phyloP scores from a whole-genome alignment of 2,329 filamentous ascomycete genomes.

The Lithohypha guttulata region DNA sequence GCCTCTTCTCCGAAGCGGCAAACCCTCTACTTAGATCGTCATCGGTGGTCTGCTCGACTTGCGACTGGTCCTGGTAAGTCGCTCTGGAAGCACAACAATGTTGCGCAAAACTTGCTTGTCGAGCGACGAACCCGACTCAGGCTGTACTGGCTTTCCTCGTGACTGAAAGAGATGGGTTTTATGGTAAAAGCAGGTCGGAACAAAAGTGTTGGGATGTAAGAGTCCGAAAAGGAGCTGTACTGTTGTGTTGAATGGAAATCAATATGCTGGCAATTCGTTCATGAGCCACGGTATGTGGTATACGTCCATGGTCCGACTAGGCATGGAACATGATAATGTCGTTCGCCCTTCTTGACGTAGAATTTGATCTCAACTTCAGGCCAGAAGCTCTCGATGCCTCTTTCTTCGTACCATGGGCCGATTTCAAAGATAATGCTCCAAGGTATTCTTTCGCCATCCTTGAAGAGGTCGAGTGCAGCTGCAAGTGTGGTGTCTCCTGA shows the following conservation, averaged over 20 bases:
- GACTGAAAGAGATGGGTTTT: too few species aligned
- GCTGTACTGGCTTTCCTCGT: too few species aligned
- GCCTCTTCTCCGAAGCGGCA: too few species aligned
- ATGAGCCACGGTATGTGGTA: slow-evolving; percentile 41
- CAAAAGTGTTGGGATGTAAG: too few species aligned
- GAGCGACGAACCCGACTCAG: too few species aligned
- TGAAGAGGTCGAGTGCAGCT: slow-evolving; percentile 19
- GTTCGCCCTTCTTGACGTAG: slow-evolving; percentile 37
- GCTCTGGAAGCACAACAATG: too few species aligned
- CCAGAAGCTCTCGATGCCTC: slow-evolving; percentile 41
- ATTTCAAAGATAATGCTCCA: slow-evolving; percentile 38
- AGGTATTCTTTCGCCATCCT: slow-evolving; percentile 29
- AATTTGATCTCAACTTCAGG: slow-evolving; percentile 42
- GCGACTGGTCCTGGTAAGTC: too few species aligned
- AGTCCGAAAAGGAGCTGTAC: background rate
- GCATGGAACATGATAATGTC: slow-evolving; percentile 43
- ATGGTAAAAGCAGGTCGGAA: too few species aligned
- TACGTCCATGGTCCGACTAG: slow-evolving; percentile 41
- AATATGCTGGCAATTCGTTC: slow-evolving; percentile 10
- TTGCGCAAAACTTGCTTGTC: too few species aligned
- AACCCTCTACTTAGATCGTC: too few species aligned
- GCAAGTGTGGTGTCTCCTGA: slow-evolving; percentile 16
- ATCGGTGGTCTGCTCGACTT: too few species aligned
- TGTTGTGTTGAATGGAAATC: background rate
- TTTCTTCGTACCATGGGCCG: slow-evolving; percentile 36